Percentiles rank a stretch among this genome's conserved stretches.
phyloP scores from a whole-genome alignment of 2,329 filamentous ascomycete species.

The Alternaria sp. region DNA sequence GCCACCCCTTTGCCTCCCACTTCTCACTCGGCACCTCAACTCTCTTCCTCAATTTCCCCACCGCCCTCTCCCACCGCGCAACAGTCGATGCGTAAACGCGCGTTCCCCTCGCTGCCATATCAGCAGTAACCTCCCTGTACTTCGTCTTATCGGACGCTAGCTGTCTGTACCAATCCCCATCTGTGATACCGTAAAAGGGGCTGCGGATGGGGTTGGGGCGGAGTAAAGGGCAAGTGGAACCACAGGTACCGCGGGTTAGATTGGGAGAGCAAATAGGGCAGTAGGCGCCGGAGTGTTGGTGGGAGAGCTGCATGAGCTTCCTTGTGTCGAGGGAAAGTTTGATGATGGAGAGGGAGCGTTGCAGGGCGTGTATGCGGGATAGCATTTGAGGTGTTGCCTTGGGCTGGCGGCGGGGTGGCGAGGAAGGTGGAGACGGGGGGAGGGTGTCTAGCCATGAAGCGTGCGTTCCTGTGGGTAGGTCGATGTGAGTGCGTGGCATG shows the following conservation, averaged over 20 bases:
- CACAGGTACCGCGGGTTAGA: not conserved
- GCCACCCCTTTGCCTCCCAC: not conserved
- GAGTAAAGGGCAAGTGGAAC: constrained; percentile 5
- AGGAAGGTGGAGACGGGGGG: not conserved
- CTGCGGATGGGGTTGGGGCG: not conserved
- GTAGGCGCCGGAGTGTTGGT: not conserved
- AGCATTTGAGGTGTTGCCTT: not conserved
- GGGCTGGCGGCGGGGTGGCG: not conserved
- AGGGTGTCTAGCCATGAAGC: constrained; percentile 2
- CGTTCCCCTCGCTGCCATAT: not conserved
- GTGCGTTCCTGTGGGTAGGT: not conserved
- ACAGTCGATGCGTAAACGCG: not conserved
- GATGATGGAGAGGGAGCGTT: not conserved
- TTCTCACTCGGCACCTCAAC: not conserved
- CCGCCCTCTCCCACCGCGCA: constrained; percentile 8
- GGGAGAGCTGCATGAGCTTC: not conserved
- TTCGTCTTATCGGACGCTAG: not conserved
- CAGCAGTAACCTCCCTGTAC: not conserved
- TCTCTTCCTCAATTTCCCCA: not conserved
- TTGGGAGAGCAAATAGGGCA: not conserved
- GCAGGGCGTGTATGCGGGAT: not conserved
- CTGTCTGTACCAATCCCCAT: not conserved
- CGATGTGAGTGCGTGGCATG: not conserved
- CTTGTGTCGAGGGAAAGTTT: not conserved
- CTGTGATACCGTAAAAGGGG: not conserved